Base-by-base conservation (phyloP, 2,329 filamentous ascomycete species). In the Plectosphaerella plurivora region DNA sequence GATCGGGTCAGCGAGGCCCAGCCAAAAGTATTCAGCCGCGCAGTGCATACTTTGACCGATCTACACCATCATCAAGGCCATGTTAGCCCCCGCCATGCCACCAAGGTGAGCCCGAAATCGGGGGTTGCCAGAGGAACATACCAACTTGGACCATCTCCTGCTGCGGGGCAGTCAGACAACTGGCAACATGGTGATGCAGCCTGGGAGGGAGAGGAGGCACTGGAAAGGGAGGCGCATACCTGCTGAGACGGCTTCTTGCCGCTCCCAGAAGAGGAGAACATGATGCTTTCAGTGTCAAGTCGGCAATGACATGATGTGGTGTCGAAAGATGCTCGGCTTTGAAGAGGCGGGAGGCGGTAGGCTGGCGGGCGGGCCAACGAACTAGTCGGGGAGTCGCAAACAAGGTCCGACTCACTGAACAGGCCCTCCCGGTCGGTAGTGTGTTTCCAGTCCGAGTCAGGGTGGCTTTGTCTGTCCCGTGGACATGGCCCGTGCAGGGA, bases 71-170 rank as follows among this genome's bases (percentile, higher is more conserved):
- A 45, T 20, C 22, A 25, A 52, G 47, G 28, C 28, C 28, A 33
- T 33, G 28, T 33, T 12, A 33, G 28, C 28, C 28, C 9, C 28
- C 11, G 28, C 9, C 3, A 12, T 10, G 28, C 28, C 28, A 33
- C 8, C 28, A 12, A 33, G 28, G 28, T 10, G 11, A 12, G 28
- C 28, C 28, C 49, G 50, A 44, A 51, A 47, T 39, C 36, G 36
- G 25, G 20, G 58, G 50, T 50, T 45, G 45, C 47, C 51, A 54
- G 33, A 51, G 35, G 48, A 45, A 78, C 79, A 65, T 87, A 97
- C 94, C 93, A 78, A 99, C 92, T 88, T 99, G 93, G 63, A 97
- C 90, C 94, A 99, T 99, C 81, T 99, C 94, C 91, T 97, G 77
- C 70, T 61, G 68, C 65, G 63, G 66, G 67, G 67, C 60, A 60